phyloP scores from a whole-genome alignment of 805 yeast species.

The Kuraishia cidri region DNA sequence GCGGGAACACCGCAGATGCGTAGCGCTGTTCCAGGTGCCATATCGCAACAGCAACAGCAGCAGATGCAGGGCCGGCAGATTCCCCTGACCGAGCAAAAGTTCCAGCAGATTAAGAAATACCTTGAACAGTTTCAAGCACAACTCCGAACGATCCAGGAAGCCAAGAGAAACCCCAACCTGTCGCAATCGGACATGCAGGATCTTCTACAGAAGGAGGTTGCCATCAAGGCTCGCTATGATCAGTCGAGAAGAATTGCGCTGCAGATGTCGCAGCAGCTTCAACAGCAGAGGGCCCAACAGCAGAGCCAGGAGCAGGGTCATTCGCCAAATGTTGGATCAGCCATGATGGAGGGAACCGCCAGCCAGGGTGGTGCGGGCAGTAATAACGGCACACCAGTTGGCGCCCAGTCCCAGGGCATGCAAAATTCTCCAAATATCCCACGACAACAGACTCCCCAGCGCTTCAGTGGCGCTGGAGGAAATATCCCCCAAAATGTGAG shows the following conservation, averaged over 20 bases:
- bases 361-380: neutral
- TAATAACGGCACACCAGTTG: slow-evolving; percentile 3
- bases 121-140: slow-evolving; percentile 41
- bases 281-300: slow-evolving; percentile 7
- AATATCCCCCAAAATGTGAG: no score
- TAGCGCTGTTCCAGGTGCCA: slow-evolving; percentile 3
- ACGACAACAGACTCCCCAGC: slow-evolving; percentile 3
- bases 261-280: slow-evolving; percentile 31
- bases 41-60: slow-evolving; percentile 7
- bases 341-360: neutral
- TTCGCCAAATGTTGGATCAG: slow-evolving; percentile 4
- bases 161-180: slow-evolving; percentile 31
- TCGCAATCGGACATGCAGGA: slow-evolving; percentile 34
- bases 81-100: slow-evolving; percentile 18
- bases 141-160: slow-evolving; percentile 38
- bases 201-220: slow-evolving; percentile 39
- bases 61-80: slow-evolving; percentile 10
- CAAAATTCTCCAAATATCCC: no score
- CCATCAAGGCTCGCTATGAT: slow-evolving; percentile 34
- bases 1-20: no score
- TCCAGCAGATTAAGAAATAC: slow-evolving; percentile 34
- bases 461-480: no score
- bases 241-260: slow-evolving; percentile 42
- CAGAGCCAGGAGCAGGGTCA: no score
- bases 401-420: no score